Conservation (phyloP, 805 yeast species). For the Metschnikowia corniflorae region DNA sequence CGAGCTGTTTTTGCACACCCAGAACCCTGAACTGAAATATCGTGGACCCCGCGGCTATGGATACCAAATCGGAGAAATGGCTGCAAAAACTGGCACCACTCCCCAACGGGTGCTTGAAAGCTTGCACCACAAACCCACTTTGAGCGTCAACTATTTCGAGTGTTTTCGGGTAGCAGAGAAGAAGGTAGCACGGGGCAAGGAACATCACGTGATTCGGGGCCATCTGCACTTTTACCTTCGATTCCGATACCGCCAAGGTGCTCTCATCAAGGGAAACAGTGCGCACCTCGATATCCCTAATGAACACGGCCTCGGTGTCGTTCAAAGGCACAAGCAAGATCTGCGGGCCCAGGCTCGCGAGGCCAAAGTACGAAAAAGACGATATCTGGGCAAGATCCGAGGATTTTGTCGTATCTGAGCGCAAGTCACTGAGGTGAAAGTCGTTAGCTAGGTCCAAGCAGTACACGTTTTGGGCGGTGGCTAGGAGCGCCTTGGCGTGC, state of each 20-base stretch:
- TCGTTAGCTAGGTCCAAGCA: conserved; percentile 22
- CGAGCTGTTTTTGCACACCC: conserved; percentile 32
- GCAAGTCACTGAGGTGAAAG: conserved; percentile 17
- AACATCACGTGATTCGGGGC: conserved; percentile 26
- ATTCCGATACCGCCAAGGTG: too few species aligned
- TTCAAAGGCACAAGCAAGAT: conserved; percentile 20
- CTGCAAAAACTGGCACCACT: conserved; percentile 21
- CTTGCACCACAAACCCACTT: conserved; percentile 35
- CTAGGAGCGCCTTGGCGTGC: conserved; percentile 16
- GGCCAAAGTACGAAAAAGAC: conserved; percentile 40
- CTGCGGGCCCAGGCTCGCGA: conserved; percentile 28
- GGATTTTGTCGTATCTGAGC: conserved; percentile 19
- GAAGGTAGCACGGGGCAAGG: conserved; percentile 32
- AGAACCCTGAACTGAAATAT: conserved; percentile 29
- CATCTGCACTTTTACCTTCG: conserved; percentile 23
- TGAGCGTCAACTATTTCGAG: conserved; percentile 34
- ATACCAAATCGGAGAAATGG: conserved; percentile 9
- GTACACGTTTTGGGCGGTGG: conserved; percentile 24
- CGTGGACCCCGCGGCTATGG: conserved; percentile 28
- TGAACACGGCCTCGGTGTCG: conserved; percentile 19
- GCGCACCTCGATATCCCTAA: conserved; percentile 34
- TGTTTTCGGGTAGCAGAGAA: conserved; percentile 29
- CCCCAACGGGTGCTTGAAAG: conserved; percentile 30
- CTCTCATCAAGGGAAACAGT: too few species aligned
- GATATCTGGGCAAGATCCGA: conserved; percentile 21